Base-by-base conservation (phyloP, 2,329 filamentous ascomycete genomes). In the Epichloe baconii region DNA sequence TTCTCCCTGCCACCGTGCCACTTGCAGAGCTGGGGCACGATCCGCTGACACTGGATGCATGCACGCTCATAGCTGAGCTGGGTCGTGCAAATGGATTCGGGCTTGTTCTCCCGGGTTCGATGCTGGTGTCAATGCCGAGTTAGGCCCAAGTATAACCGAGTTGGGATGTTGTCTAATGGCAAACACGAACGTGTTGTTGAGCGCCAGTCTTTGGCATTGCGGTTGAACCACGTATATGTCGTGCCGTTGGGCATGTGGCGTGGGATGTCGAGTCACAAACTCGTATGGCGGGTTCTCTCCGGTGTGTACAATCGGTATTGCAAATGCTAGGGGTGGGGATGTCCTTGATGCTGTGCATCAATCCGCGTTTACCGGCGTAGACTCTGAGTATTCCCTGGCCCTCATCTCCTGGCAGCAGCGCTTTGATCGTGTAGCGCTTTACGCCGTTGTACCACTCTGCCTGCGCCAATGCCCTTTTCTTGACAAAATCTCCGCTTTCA, bases 111-210 rank as follows among this genome's bases (percentile, higher is more conserved):
- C 74, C 72, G 71, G 68, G 54, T 75, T 75, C 46, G 71, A 73
- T 5, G 72, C 66, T 5, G 74, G 71, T 10, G 72, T 72, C 54
- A 74, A 62, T 2, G 61, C 61, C 26, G 67, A 71, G 31, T 63
- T 61, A 3, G 58, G 49, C 6, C 61, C 64, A 42, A 55, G 62
- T 0, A 62, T 56, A 1, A 66, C 54, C 0, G 88, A 85, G 64
- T 71, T 75, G 0, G 90, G 87, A 64, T 98, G 90, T 63, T 98
- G 93, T 44, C 93, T 86, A 54, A 98, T 86, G 49, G 86, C 86
- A 66, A 98, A 98, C 31, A 98, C 91, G 63, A 96, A 98, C 0
- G 93, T 98, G 65, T 98, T 97, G 72, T 97, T 96, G 51, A 95
- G 75, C 1, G 88, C 90, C 31, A 98, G 74, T 26, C 83, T 81